Evolutionary conservation across 2,329 filamentous ascomycete genomes (phyloP).

Genomic region (Botryotinia globosa): DNA sequence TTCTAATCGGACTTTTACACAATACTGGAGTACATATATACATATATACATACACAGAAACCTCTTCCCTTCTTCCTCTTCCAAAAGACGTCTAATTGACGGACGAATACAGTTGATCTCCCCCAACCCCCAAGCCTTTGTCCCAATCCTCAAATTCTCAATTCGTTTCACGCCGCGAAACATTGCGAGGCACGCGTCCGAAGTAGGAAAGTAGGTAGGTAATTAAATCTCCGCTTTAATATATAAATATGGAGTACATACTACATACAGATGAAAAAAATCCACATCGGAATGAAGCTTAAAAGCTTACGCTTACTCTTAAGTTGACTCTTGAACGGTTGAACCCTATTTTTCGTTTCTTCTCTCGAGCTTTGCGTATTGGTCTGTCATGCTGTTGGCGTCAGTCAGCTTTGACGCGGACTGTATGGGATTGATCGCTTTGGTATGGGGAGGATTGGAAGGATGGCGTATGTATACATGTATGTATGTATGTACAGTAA

Average conservation of each 20-base stretch:
- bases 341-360: not conserved
- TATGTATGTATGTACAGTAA: not conserved
- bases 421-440: not conserved
- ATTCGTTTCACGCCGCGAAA: not conserved
- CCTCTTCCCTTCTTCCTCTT: not conserved
- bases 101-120: not conserved
- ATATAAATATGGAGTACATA: not conserved
- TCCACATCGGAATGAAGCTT: not conserved
- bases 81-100: not conserved
- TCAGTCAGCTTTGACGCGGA: not conserved
- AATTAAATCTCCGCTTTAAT: not conserved
- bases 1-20: not conserved
- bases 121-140: not conserved
- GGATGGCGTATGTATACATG: not conserved
- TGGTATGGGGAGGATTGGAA: not conserved
- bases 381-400: not conserved
- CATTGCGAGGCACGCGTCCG: not conserved
- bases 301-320: not conserved
- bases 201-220: not conserved
- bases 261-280: not conserved
- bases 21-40: not conserved
- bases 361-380: not conserved
- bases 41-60: not conserved
- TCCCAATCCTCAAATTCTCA: not conserved
- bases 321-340: not conserved